Base-by-base conservation (phyloP, 2,329 filamentous ascomycete genomes). In the Blumeriella jaapii region DNA sequence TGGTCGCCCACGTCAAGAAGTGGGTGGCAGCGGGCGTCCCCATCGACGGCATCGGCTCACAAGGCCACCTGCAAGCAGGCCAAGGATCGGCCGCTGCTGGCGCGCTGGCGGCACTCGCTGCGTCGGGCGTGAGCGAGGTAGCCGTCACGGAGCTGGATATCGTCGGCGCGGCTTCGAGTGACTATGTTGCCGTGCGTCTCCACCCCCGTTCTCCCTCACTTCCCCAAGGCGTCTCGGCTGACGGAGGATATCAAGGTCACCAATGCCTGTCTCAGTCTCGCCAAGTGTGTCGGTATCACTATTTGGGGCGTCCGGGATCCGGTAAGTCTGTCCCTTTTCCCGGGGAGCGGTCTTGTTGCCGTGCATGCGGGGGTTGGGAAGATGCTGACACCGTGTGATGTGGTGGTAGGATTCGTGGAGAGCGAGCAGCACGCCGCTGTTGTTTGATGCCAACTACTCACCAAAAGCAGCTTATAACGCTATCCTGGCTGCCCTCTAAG, bases 91-190 rank as follows among this genome's bases (percentile, higher is more conserved):
- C 38, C 12, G 35, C 35, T 7, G 29, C 41, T 7, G 43, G 33
- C 10, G 37, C 45, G 63, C 61, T 63, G 6, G 61, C 49, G 8
- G 69, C 72, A 13, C 60, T 80, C 48, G 59, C 61, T 0, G 63
- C 78, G 12, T 72, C 69, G 15, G 31, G 31, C 13, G 42, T 15
- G 72, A 80, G 50, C 65, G 78, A 40, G 14, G 29, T 36, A 19
- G 75, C 76, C 5, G 64, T 80, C 31, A 81, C 76, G 2, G 76
- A 81, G 59, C 63, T 81, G 14, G 79, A 84, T 50, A 81, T 84
- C 49, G 65, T 67, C 32, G 60, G 61, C 13, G 73, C 71, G 6
- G 59, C 65, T 12, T 46, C 65, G 2, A 29, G 31, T n/a, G 45
- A 51, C 23, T 49, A 49, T 28, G 43, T 49, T 31, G 25, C 39